These are phyloP conservation scores for Ziziphus jujuba DNA, from an alignment of 306 rosid species.

Conservation along the genomic window DNA sequence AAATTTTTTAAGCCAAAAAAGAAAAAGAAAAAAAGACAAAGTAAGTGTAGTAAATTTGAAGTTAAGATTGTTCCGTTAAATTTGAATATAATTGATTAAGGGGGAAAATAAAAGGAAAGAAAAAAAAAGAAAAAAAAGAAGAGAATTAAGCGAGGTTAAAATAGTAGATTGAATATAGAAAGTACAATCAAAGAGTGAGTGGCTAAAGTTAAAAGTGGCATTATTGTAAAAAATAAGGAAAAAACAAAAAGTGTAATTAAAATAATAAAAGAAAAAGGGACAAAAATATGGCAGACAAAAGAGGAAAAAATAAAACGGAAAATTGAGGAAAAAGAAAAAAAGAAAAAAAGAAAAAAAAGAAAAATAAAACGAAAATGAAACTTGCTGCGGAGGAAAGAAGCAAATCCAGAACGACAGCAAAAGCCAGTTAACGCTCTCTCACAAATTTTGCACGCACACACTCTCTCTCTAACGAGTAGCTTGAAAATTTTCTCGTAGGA, in stretches of 20 bases:
- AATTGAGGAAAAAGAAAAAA: not conserved
- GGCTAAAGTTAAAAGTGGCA: not conserved
- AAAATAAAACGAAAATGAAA: conserved; percentile 29
- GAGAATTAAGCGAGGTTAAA: too few relatives aligned
- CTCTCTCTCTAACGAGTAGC: not conserved
- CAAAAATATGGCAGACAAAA: not conserved
- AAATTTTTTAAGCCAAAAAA: too few relatives aligned
- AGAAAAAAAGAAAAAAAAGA: not conserved
- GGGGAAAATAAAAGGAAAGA: too few relatives aligned
- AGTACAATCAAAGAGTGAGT: too few relatives aligned
- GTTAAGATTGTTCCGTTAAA: too few relatives aligned
- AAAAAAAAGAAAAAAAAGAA: too few relatives aligned
- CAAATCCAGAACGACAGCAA: conserved; percentile 39
- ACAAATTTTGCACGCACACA: conserved; percentile 25
- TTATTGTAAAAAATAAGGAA: not conserved
- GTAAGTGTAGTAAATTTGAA: too few relatives aligned
- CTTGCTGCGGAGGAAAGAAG: conserved; percentile 51
- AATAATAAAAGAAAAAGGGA: not conserved
- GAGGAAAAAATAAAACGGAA: conserved; percentile 18
- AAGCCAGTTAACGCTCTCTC: conserved; percentile 24
- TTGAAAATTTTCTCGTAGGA: conserved; percentile 10
- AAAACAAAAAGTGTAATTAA: not conserved
- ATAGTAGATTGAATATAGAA: too few relatives aligned
- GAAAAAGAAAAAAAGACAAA: too few relatives aligned
- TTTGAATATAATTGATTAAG: too few relatives aligned